Base-by-base conservation (phyloP, 2,329 filamentous ascomycete species). In the Macrophomina tecta region DNA sequence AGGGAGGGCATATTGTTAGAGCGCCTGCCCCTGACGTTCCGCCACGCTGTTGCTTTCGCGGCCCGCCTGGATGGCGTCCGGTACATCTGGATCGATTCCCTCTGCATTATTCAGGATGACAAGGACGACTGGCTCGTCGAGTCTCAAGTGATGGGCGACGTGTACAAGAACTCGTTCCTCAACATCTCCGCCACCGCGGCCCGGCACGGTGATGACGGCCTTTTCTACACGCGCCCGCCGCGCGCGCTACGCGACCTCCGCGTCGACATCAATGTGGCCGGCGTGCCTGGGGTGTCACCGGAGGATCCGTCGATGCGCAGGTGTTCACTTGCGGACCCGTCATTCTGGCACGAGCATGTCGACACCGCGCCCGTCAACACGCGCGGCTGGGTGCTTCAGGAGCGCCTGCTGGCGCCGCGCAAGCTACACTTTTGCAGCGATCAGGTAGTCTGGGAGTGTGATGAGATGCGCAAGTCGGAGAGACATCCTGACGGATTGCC, bases 371-470 rank as follows among this genome's bases (percentile, higher is more conserved):
- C 70, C 1, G 65, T 75, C 11, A 73, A 73, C 51, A 45, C 11
- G 16, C 36, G 72, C 18, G 73, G 64, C 1, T 75, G 73, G 73
- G 71, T 72, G 0, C 51, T 72, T 0, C 73, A 75, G 51, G 73
- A 75, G 38, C 63, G 73, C 2, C 53, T 75, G 2, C 40, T 75
- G 48, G 61, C 70, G 8, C 70, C 70, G 1, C 64, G 73, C 5
- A 68, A 74, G 0, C 2, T 74, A 0, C 70, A 74, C n/a, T 75
- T 73, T 46, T 70, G 69, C 34, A 34, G 51, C 6, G 46, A 70
- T 28, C 69, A 73, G 46, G 34, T 74, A 3, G 69, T 63, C 0
- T 74, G 73, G 73, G 72, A 75, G 30, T 74, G 73, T 8, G 36
- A 23, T 11, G 53, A 69, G 23, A 1, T 23, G 28, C 69, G 67